These are phyloP conservation scores for Batrachochytrium dendrobatidis DNA, from an alignment of 371 early-diverging fungal genomes.

Conservation along the genomic window DNA sequence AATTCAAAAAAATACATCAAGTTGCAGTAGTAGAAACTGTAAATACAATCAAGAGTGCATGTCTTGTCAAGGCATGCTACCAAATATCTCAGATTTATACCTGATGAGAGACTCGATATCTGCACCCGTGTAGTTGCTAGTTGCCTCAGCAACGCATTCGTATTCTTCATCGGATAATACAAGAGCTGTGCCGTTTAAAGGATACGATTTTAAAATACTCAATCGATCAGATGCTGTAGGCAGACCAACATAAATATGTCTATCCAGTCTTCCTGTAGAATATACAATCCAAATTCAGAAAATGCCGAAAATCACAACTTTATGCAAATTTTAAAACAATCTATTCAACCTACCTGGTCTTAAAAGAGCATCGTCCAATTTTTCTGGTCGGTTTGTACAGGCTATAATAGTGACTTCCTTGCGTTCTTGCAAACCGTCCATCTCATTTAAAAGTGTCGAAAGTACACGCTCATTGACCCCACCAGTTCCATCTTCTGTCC, in stretches of 20 bases:
- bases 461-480: conserved; percentile 79
- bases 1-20: background rate
- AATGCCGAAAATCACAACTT: background rate
- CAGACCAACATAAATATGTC: conserved; percentile 56
- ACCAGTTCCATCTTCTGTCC: conserved; percentile 48
- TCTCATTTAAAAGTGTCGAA: conserved; percentile 88
- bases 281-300: background rate
- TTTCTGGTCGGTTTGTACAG: conserved; percentile 69
- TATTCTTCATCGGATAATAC: conserved; percentile 33
- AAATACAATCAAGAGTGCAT: background rate
- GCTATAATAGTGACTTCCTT: conserved; percentile 72
- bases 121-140: conserved; percentile 53
- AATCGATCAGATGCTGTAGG: conserved; percentile 49
- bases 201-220: conserved; percentile 39
- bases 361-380: conserved; percentile 80
- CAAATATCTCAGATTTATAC: conserved; percentile 20
- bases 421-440: conserved; percentile 87
- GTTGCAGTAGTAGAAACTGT: background rate
- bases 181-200: conserved; percentile 4
- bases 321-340: background rate
- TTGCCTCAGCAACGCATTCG: conserved; percentile 33
- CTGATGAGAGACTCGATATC: conserved; percentile 55
- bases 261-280: conserved; percentile 61
- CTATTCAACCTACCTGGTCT: conserved; percentile 59
- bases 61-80: background rate